A percentile compares a stretch with the other conserved stretches of the same genome.
These are phyloP conservation scores for Limnanthes douglasii DNA, from an alignment of 345 rosid genomes.

Conservation along the genomic window DNA sequence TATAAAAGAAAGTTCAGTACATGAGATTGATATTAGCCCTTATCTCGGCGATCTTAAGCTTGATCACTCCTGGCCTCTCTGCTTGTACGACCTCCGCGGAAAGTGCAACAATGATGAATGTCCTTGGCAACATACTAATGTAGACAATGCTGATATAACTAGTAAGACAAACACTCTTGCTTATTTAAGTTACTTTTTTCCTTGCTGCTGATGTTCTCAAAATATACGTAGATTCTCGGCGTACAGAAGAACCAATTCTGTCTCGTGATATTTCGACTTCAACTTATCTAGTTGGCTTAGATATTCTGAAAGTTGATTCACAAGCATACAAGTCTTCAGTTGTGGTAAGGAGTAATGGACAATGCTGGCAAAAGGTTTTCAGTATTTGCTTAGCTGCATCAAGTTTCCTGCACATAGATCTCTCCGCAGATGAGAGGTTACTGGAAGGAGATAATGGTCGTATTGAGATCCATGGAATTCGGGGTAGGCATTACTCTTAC, in stretches of 20 bases:
- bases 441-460: slow-evolving; percentile 44
- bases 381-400: slow-evolving; percentile 52
- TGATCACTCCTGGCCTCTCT: slow-evolving; percentile 78
- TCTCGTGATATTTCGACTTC: slow-evolving; percentile 31
- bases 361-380: slow-evolving; percentile 60
- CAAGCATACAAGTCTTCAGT: slow-evolving; percentile 28
- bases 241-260: no score
- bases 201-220: slow-evolving; percentile 5
- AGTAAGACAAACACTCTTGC: slow-evolving; percentile 17
- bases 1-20: slow-evolving; percentile 13
- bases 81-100: slow-evolving; percentile 92
- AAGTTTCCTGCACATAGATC: slow-evolving; percentile 29
- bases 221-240: slow-evolving; percentile 39
- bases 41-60: slow-evolving; percentile 33
- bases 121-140: slow-evolving; percentile 82
- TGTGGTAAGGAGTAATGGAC: slow-evolving; percentile 33
- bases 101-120: slow-evolving; percentile 92
- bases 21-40: slow-evolving; percentile 25
- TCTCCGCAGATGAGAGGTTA: slow-evolving; percentile 27
- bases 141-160: slow-evolving; percentile 19
- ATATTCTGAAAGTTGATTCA: slow-evolving; percentile 45
- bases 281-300: slow-evolving; percentile 64
- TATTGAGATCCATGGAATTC: slow-evolving; percentile 41
- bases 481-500: slow-evolving; percentile 44
- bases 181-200: slow-evolving; percentile 5